Evolutionary conservation across 129 eudicot species (phyloP).

Genomic region (Saposhnikovia divaricata): DNA sequence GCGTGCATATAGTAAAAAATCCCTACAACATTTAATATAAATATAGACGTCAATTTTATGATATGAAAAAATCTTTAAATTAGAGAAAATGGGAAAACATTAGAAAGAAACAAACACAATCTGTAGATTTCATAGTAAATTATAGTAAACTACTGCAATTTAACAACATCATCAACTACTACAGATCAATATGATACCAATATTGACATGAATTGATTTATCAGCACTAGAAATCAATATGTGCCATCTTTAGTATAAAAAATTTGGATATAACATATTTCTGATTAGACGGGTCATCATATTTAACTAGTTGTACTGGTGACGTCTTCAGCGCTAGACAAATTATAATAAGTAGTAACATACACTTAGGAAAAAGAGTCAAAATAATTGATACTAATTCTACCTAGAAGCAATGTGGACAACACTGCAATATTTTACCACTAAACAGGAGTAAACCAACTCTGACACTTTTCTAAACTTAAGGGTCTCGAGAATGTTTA

Average conservation of each 20-base stretch:
- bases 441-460: background rate
- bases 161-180: conserved; percentile 6
- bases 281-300: background rate
- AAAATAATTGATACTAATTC: background rate
- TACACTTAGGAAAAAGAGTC: background rate
- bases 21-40: too few species aligned
- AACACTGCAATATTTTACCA: background rate
- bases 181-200: background rate
- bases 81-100: background rate
- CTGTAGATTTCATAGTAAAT: background rate
- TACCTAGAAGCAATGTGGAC: background rate
- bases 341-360: background rate
- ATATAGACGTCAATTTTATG: background rate
- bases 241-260: background rate
- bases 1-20: too few species aligned
- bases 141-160: conserved; percentile 35
- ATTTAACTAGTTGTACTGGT: background rate
- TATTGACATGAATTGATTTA: background rate
- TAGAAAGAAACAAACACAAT: background rate
- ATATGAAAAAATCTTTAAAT: background rate
- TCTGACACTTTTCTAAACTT: background rate
- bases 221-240: background rate
- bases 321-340: background rate
- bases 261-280: background rate
- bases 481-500: background rate